A percentile compares a stretch with the other conserved stretches of the same genome.
These are phyloP conservation scores for Dendrobium chrysotoxum DNA, from an alignment of 106 monocot species.

Conservation along the genomic window DNA sequence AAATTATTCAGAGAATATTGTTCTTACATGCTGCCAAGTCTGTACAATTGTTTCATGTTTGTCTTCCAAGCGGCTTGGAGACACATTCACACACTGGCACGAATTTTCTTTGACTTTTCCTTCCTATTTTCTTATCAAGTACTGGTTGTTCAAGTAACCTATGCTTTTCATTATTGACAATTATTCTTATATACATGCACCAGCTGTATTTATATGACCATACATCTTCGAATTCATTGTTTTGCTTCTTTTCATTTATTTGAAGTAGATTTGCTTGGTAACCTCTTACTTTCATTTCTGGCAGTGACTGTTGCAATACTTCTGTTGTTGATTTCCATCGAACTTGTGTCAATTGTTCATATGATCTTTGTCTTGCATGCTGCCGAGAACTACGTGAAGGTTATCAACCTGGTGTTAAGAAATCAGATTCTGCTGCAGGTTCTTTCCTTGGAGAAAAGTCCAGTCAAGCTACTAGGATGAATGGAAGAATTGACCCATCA, in stretches of 20 bases:
- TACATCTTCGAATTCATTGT: background rate
- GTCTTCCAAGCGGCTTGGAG: background rate
- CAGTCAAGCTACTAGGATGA: background rate
- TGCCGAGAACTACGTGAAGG: constrained; percentile 63
- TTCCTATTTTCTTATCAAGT: background rate
- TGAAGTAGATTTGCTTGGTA: background rate
- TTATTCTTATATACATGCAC: background rate
- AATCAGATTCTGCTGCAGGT: constrained; percentile 12
- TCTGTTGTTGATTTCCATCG: constrained; percentile 68
- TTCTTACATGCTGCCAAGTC: background rate
- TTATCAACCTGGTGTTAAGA: constrained; percentile 34
- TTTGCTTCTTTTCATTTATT: background rate
- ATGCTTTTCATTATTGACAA: background rate
- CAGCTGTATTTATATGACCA: background rate
- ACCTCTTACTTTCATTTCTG: background rate
- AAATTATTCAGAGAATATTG: background rate
- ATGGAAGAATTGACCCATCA: background rate
- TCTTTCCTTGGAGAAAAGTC: background rate
- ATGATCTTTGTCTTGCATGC: constrained; percentile 59
- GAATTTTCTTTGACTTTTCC: background rate
- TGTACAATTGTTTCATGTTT: background rate
- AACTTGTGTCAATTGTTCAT: constrained; percentile 52
- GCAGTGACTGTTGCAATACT: constrained; percentile 58
- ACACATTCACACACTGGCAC: background rate
- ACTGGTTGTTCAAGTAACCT: background rate